Base-by-base conservation (phyloP, 2,329 filamentous ascomycete genomes). In the Exophiala aquamarina region DNA sequence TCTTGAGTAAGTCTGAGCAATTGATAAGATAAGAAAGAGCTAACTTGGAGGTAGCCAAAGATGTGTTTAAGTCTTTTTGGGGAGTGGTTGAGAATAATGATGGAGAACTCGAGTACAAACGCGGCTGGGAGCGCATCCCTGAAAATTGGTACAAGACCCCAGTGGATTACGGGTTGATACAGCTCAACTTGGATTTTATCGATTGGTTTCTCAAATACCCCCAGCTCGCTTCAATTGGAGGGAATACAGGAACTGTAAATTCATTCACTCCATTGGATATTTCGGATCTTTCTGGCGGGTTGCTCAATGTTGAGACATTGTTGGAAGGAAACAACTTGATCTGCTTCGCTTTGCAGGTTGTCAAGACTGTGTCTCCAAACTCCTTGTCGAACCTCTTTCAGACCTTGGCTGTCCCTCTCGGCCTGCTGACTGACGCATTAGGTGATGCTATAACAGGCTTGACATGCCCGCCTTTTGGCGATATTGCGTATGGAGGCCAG, bases 41-140 rank as follows among this genome's bases (percentile, higher is more conserved):
- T 41, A 35, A 50, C 45, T 9, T 47, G 17, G 43, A 14, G 23
- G 34, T 53, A 73, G 62, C 61, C 49, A 66, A 71, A 65, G 59
- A 67, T 1, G 64, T 65, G 1, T 63, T 79, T 41, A 69, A 67
- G 43, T 69, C 63, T 51, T 78, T 79, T 61, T 78, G 69, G 50
- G 73, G 62, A 9, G 46, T 49, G 40, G 69, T 79, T 11, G 66
- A 69, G 9, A 67, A 69, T 17, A 63, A 66, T 4, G 63, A 71
- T 5, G 68, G 66, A 7, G 64, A 67, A 32, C 57, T 74, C 31
- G 66, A 65, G 3, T 72, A 77, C 53, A 69, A 68, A 7, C 57
- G 66, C 18, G 76, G 77, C n/a, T 70, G 70, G 56, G 75, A 79
- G 54, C 66, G 69, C 3, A 76, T 79, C 33, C 76, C 77, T 0